Conservation (phyloP, 352 stramenopile genomes). For the Peronospora tabacina region DNA sequence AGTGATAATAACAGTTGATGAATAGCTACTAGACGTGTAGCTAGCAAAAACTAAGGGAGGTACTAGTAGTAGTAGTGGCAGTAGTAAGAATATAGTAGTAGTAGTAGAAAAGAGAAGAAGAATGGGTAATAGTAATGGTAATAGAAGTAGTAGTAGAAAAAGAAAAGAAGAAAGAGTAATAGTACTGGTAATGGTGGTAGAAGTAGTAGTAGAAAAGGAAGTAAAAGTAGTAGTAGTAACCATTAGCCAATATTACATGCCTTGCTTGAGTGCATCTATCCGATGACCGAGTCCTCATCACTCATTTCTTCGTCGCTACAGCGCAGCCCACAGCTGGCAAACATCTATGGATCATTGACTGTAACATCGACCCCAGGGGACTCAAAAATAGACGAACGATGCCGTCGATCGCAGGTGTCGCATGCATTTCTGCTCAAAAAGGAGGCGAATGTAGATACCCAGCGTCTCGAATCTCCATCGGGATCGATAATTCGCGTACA, state of each 20-base stretch:
- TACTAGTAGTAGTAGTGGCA: too few species aligned
- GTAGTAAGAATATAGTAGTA: too few species aligned
- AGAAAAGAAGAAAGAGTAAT: too few species aligned
- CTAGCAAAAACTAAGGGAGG: too few species aligned
- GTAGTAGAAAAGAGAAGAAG: too few species aligned
- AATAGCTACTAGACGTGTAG: too few species aligned
- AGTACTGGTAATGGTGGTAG: too few species aligned
- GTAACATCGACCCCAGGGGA: slow-evolving; percentile 14
- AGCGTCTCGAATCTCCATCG: slow-evolving; percentile 32
- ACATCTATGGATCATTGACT: slow-evolving; percentile 18
- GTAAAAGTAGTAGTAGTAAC: too few species aligned
- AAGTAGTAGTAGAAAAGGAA: too few species aligned
- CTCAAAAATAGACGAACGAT: slow-evolving; percentile 22
- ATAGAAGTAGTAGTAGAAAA: too few species aligned
- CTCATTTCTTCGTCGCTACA: slow-evolving; percentile 9
- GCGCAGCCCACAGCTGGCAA: slow-evolving; percentile 11
- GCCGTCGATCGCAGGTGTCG: slow-evolving; percentile 57
- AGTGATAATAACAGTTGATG: too few species aligned
- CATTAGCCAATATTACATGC: background rate
- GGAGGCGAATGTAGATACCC: slow-evolving; percentile 39
- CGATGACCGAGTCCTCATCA: slow-evolving; percentile 15
- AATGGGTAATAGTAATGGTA: too few species aligned
- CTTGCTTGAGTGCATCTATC: background rate
- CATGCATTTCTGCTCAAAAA: slow-evolving; percentile 61
- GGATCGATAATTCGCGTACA: slow-evolving; percentile 35